These are phyloP conservation scores for Stipa capillata DNA, from an alignment of 176 grass and related monocot species.

Conservation along the genomic window DNA sequence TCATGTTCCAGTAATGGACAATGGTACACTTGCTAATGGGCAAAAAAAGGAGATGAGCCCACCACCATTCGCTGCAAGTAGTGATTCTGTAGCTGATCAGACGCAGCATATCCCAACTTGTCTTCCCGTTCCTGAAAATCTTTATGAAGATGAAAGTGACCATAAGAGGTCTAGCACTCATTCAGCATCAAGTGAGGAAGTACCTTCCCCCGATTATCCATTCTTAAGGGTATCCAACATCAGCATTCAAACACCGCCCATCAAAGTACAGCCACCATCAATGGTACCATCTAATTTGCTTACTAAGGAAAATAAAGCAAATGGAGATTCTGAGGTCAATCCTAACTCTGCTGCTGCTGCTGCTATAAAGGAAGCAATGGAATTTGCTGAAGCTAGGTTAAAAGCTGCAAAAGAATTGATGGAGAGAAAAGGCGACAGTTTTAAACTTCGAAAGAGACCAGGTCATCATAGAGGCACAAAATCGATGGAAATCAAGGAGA, in stretches of 20 bases:
- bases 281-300: slow-evolving; percentile 45
- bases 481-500: slow-evolving; percentile 30
- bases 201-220: slow-evolving; percentile 33
- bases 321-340: slow-evolving; percentile 46
- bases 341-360: slow-evolving; percentile 53
- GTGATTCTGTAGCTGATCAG: slow-evolving; percentile 13
- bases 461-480: slow-evolving; percentile 29
- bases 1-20: slow-evolving; percentile 7
- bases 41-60: slow-evolving; percentile 17
- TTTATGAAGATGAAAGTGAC: slow-evolving; percentile 28
- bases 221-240: slow-evolving; percentile 55
- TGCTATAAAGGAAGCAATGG: slow-evolving; percentile 93
- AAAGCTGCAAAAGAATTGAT: slow-evolving; percentile 92
- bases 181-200: slow-evolving; percentile 53
- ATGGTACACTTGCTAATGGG: slow-evolving; percentile 21
- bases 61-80: slow-evolving; percentile 6
- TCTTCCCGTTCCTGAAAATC: slow-evolving; percentile 23
- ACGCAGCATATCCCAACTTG: slow-evolving; percentile 7
- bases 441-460: slow-evolving; percentile 50
- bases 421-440: slow-evolving; percentile 62
- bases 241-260: slow-evolving; percentile 39
- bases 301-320: slow-evolving; percentile 29
- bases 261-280: slow-evolving; percentile 46
- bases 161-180: slow-evolving; percentile 35
- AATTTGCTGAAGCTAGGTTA: slow-evolving; percentile 85